These are phyloP conservation scores for Tricholoma matsutake DNA, from an alignment of 768 basidiomycete species.

Conservation along the genomic window DNA sequence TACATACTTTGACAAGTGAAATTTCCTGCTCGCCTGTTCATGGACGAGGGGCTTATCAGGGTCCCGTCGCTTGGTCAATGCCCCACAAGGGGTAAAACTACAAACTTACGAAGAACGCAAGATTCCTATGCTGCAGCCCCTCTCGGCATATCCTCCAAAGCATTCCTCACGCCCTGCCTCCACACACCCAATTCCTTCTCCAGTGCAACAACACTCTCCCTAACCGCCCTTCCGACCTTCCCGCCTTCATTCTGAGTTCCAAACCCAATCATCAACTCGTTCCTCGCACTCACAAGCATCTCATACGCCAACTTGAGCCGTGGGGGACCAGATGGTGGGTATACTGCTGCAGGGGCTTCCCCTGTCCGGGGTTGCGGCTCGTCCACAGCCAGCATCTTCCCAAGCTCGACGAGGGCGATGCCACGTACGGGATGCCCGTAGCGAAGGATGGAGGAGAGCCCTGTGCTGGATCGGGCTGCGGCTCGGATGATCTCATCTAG, in stretches of 20 bases:
- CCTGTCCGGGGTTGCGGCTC: conserved; percentile 49
- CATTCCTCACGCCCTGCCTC: conserved; percentile 60
- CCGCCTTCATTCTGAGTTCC: conserved; percentile 70
- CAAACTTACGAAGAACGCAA: background rate
- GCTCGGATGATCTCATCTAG: conserved; percentile 64
- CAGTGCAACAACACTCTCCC: conserved; percentile 54
- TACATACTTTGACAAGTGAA: too few species aligned
- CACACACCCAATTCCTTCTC: conserved; percentile 76
- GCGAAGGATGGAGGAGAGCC: conserved; percentile 49
- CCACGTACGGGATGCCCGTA: conserved; percentile 77
- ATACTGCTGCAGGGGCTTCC: conserved; percentile 25
- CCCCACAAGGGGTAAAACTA: too few species aligned
- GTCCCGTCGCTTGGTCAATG: background rate
- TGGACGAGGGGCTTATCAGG: too few species aligned
- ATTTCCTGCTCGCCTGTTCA: background rate
- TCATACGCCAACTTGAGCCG: conserved; percentile 65
- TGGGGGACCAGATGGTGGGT: conserved; percentile 65
- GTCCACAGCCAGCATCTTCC: conserved; percentile 78
- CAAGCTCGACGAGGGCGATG: conserved; percentile 73
- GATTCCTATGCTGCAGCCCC: background rate
- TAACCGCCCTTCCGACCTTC: conserved; percentile 59
- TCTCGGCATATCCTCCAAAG: conserved; percentile 39
- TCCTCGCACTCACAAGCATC: conserved; percentile 57
- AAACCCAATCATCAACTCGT: conserved; percentile 68
- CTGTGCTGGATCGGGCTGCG: conserved; percentile 51